Conservation (phyloP, 1,284 basidiomycete species). For the Chiua sp. region DNA sequence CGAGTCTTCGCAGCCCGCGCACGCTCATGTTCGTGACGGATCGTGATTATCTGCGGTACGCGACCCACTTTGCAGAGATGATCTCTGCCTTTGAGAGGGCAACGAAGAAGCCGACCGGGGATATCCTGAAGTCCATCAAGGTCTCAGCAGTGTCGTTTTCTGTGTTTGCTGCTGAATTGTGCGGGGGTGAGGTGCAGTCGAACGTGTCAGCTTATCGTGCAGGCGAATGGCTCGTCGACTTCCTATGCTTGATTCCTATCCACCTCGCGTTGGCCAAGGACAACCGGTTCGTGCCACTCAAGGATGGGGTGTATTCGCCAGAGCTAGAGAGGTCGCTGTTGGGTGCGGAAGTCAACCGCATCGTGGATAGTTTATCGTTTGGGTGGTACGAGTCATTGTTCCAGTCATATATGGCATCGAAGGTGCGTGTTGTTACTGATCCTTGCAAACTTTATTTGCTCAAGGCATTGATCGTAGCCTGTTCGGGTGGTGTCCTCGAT, state of each 20-base stretch:
- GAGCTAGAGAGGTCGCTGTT: slow-evolving; percentile 57
- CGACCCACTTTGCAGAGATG: slow-evolving; percentile 50
- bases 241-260: slow-evolving; percentile 68
- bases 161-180: slow-evolving; percentile 27
- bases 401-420: slow-evolving; percentile 63
- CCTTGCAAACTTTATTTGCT: not conserved
- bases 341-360: slow-evolving; percentile 61
- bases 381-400: slow-evolving; percentile 74
- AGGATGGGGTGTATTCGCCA: slow-evolving; percentile 58
- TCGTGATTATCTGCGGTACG: slow-evolving; percentile 40
- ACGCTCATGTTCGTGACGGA: slow-evolving; percentile 53
- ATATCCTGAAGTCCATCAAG: slow-evolving; percentile 42
- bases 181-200: not conserved
- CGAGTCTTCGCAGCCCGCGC: slow-evolving; percentile 34
- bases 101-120: slow-evolving; percentile 48
- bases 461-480: slow-evolving; percentile 41
- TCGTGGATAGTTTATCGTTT: slow-evolving; percentile 60
- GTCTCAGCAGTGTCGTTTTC: slow-evolving; percentile 30
- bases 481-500: slow-evolving; percentile 70
- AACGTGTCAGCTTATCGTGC: slow-evolving; percentile 46
- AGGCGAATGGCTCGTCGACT: slow-evolving; percentile 67
- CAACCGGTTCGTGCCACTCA: slow-evolving; percentile 64
- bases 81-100: slow-evolving; percentile 51
- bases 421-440: slow-evolving; percentile 39
- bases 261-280: slow-evolving; percentile 63